Evolutionary conservation across 2,329 filamentous ascomycete genomes (phyloP).

Genomic region (Microdochium paspali): DNA sequence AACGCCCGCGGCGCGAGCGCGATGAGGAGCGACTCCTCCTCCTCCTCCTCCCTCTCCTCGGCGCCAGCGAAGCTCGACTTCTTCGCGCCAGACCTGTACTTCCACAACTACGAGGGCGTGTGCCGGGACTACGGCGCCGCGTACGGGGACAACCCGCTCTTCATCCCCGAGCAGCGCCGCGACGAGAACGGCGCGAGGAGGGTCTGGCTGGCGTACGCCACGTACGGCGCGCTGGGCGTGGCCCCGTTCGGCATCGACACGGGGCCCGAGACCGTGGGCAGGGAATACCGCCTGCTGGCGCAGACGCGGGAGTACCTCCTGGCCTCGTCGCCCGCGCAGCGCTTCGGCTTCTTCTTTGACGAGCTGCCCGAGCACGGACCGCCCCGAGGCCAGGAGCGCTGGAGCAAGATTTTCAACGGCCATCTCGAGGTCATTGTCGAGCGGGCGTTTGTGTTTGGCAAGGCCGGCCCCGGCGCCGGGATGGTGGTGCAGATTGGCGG

Average conservation of each 20-base stretch:
- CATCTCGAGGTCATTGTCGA: conserved; percentile 17
- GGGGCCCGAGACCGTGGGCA: conserved; percentile 16
- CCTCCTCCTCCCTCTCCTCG: too few relatives aligned
- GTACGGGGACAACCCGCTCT: conserved; percentile 22
- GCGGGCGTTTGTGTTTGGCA: conserved; percentile 29
- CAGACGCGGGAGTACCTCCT: conserved; percentile 18
- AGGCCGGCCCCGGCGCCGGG: conserved; percentile 24
- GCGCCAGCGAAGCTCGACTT: conserved; percentile 29
- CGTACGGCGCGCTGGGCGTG: conserved; percentile 25
- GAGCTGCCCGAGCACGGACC: conserved; percentile 10
- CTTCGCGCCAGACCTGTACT: conserved; percentile 36
- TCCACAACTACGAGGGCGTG: conserved; percentile 32
- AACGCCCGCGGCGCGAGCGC: too few relatives aligned
- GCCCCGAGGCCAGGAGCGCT: conserved; percentile 12
- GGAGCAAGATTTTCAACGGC: conserved; percentile 11
- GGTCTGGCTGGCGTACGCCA: conserved; percentile 25
- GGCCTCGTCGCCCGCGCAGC: conserved; percentile 16
- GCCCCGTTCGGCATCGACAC: conserved; percentile 30
- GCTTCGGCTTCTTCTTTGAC: conserved; percentile 28
- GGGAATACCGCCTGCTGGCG: conserved; percentile 20
- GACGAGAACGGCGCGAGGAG: conserved; percentile 25
- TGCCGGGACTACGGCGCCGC: conserved; percentile 28
- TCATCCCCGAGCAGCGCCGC: conserved; percentile 31
- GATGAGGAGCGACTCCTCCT: too few relatives aligned
- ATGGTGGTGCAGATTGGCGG: conserved; percentile 27